These are phyloP conservation scores for Chenopodium suecicum DNA, from an alignment of 148 eudicot genomes.

Conservation along the genomic window DNA sequence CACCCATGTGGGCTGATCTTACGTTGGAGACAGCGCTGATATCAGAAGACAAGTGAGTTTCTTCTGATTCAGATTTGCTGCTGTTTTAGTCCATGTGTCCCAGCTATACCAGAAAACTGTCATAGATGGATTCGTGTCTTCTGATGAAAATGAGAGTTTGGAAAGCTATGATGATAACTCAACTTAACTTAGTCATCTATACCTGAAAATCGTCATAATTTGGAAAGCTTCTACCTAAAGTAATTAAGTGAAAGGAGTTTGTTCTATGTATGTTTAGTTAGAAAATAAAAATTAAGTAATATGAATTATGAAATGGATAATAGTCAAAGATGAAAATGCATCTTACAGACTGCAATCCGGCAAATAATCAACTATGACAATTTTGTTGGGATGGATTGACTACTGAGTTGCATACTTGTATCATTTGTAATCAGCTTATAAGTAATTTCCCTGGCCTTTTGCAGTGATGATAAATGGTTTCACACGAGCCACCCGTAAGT, in stretches of 20 bases:
- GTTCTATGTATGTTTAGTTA: not conserved
- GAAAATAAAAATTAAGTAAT: no score
- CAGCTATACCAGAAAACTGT: not conserved
- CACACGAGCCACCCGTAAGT: slow-evolving; percentile 55
- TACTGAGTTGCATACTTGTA: not conserved
- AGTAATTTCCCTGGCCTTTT: slow-evolving; percentile 24
- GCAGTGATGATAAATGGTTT: slow-evolving; percentile 71
- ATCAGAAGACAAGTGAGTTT: slow-evolving; percentile 45
- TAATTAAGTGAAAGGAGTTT: not conserved
- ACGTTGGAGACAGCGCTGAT: slow-evolving; percentile 34
- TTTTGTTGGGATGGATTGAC: not conserved
- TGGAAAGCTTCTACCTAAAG: not conserved
- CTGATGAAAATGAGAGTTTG: no score
- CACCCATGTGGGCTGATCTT: slow-evolving; percentile 77
- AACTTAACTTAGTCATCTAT: no score
- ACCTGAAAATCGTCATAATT: not conserved
- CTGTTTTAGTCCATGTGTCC: not conserved
- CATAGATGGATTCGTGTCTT: no score
- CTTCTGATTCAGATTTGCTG: slow-evolving; percentile 4
- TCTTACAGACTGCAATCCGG: not conserved
- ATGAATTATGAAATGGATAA: no score
- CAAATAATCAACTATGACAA: not conserved
- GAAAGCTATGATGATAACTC: no score
- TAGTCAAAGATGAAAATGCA: not conserved
- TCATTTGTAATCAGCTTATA: not conserved